Conservation (phyloP, 2,329 filamentous ascomycete genomes). For the Aspergillus ustus region DNA sequence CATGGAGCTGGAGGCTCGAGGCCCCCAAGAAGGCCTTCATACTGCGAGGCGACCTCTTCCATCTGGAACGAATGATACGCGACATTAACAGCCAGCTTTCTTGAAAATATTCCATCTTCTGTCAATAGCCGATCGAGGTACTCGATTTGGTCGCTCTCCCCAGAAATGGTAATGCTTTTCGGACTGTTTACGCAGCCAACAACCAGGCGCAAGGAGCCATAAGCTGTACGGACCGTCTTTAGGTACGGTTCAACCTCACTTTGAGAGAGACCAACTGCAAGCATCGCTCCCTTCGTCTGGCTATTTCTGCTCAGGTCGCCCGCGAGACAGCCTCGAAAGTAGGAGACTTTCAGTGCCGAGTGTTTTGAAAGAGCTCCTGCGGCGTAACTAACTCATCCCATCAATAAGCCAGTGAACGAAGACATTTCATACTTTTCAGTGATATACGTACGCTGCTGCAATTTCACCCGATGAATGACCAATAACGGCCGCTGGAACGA, state of each 20-base stretch:
- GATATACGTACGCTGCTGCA: conserved; percentile 42
- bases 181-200: conserved; percentile 9
- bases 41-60: background rate
- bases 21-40: conserved; percentile 13
- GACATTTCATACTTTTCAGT: no score
- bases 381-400: background rate
- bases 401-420: background rate
- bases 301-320: background rate
- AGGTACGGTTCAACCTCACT: background rate
- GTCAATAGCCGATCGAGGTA: conserved; percentile 15
- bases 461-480: conserved; percentile 43
- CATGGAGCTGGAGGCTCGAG: background rate
- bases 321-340: conserved; percentile 2
- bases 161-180: conserved; percentile 15
- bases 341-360: background rate
- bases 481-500: conserved; percentile 29
- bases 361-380: background rate
- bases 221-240: background rate
- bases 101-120: conserved; percentile 10
- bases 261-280: background rate
- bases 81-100: conserved; percentile 19
- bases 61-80: conserved; percentile 25
- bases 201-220: background rate
- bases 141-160: background rate
- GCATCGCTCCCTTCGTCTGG: background rate